A percentile compares a stretch with the other conserved stretches of the same genome.
Conservation (phyloP, 106 monocot species). For the Platanthera guangdongensis region DNA sequence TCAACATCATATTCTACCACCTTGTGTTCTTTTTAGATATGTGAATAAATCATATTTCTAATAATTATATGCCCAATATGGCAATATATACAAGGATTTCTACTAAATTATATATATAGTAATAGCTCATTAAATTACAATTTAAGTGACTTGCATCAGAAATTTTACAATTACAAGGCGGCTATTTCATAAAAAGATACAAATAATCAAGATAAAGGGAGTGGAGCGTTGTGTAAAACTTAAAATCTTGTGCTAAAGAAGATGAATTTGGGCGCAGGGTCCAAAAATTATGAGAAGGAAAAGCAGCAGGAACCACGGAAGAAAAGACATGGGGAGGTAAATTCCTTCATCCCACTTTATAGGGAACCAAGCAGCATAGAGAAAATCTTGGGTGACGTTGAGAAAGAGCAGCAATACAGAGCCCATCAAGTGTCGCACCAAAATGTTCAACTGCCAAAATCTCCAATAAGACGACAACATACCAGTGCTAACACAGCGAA, state of each 20-base stretch:
- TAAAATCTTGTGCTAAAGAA: neutral
- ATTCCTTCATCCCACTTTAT: conserved; percentile 46
- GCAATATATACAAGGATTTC: neutral
- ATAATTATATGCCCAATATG: neutral
- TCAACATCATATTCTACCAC: neutral
- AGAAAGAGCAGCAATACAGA: conserved; percentile 36
- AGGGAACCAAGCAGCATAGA: conserved; percentile 82
- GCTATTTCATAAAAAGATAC: neutral
- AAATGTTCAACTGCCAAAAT: conserved; percentile 15
- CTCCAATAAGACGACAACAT: conserved; percentile 6
- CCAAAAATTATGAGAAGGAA: conserved; percentile 31
- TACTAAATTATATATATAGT: neutral
- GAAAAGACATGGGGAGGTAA: conserved; percentile 38
- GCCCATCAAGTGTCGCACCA: conserved; percentile 7
- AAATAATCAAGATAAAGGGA: neutral
- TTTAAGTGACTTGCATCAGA: conserved; percentile 1
- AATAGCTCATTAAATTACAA: neutral
- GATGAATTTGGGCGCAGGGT: conserved; percentile 16
- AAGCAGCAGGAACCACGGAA: conserved; percentile 44
- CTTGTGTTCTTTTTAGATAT: neutral
- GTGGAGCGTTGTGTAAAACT: neutral
- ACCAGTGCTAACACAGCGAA: neutral
- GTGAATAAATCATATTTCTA: neutral
- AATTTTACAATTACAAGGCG: neutral
- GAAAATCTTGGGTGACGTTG: conserved; percentile 68